Base-by-base conservation (phyloP, 805 yeast species). In the Saccharomycopsis oosterbeekiorum region DNA sequence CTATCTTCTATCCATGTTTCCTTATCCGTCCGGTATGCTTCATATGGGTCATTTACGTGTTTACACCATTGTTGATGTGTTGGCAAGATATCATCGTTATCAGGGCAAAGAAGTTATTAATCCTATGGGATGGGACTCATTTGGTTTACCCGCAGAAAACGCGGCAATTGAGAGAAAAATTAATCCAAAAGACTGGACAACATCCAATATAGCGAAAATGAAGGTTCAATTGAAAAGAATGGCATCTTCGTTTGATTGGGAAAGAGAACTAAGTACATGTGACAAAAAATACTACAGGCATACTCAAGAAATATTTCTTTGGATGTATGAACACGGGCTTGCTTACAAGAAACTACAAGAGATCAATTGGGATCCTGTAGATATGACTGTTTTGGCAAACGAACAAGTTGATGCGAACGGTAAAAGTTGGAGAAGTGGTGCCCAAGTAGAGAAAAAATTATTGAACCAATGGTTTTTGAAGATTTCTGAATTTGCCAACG, bases 41-140 rank as follows among this genome's bases (percentile, higher is more conserved):
- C 99, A 94, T 70, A 84, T 94, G 80, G 99, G 99, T 0, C 99
- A 94, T 73, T 78, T 92, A 54, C 77, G 99, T 59, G 99, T 94
- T 0, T 94, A 89, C 72, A 88, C 97, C 0, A 90, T 94, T 37
- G 84, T 92, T 67, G 99, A 94, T 71, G 86, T 84, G 1, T 70
- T 94, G 47, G 80, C 96, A 1, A 76, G 98, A 65, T 93, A 81
- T 71, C 81, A 89, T 65, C 77, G 94, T 65, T 79, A 89, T 73
- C 81, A 80, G 58, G 97, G 97, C 1, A 80, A 78, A 66, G 75
- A 84, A 43, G 97, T 93, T 14, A 77, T 93, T 1, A 97, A 94
- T 70, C 97, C 98, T 0, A 92, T 94, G 96, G 99, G 99, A 0
- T 94, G 97, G 97, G 99, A 94, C 76, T 96, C 98, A 0, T 94